Evolutionary conservation across 129 eudicot genomes (phyloP), one percentile per base, ranked within the genome.

Genomic region (Lactuca sativa): DNA sequence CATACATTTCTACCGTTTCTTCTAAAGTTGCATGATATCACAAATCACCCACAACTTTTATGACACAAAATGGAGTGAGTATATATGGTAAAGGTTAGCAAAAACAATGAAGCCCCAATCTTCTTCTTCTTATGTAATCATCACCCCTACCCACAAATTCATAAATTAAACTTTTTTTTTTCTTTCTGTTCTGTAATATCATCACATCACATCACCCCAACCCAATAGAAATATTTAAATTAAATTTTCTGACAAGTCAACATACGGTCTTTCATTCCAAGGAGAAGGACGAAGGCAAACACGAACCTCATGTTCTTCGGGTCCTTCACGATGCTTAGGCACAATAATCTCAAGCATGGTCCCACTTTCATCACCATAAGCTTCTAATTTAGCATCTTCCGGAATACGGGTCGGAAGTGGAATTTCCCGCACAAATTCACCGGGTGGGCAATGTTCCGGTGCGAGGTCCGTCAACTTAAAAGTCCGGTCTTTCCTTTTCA

Each of bases 361-460:
- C 71, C 96, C 96, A 1, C 84, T 89, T 57, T 76, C 80, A 32
- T 89, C 96, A 16, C 87, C 84, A 77, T 77, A 81, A 38, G 96
- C 96, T 75, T 89, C 96, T 41, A 89, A 73, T 58, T 86, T 82
- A 10, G 96, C 96, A 75, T 89, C 96, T 64, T 89, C 96, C 5
- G 96, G 96, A 21, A 89, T 89, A 49, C 90, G 85, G 10, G 88
- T 77, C 13, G 92, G 92, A 62, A 89, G 87, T 44, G 90, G 56
- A 21, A 89, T 86, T 75, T 89, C 90, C 59, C 96, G 81, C 33
- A 82, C 66, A 57, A 89, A 89, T 54, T 89, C 96, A 5, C 96
- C 96, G 2, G 84, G 96, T 5, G 96, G 92, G 78, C 96, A 89
- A 69, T 86, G 96, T 75, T 89, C 96, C 0, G 96, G 96, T 53